These are phyloP conservation scores for Schizophyllum commune DNA, from an alignment of 1,284 basidiomycete genomes.

Conservation along the genomic window DNA sequence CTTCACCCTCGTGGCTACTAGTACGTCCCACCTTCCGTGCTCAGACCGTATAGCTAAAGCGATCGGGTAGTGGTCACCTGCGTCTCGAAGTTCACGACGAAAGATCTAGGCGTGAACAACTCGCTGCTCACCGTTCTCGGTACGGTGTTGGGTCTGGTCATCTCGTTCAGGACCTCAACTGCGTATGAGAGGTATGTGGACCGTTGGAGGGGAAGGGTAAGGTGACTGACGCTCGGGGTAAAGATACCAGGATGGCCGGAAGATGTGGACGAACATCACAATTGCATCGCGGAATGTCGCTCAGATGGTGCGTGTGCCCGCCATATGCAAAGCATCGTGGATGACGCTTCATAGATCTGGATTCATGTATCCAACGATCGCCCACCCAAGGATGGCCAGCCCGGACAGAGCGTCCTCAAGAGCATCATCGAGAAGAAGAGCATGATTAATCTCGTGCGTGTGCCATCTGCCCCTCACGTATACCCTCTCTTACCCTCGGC, in stretches of 20 bases:
- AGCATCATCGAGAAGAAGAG: constrained; percentile 62
- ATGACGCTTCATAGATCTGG: constrained; percentile 40
- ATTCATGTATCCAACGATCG: constrained; percentile 48
- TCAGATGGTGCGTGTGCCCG: constrained; percentile 33
- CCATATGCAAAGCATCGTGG: neutral
- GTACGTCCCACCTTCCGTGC: constrained; percentile 27
- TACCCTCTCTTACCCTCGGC: neutral
- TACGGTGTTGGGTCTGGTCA: constrained; percentile 64
- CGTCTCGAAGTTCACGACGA: constrained; percentile 37
- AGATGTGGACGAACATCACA: constrained; percentile 55
- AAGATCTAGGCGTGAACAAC: constrained; percentile 35
- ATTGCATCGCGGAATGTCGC: constrained; percentile 46
- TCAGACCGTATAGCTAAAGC: constrained; percentile 1
- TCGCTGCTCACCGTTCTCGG: constrained; percentile 52
- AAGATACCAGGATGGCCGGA: constrained; percentile 55
- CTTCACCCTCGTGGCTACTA: constrained; percentile 45
- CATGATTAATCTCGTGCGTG: constrained; percentile 55
- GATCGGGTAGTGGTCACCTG: constrained; percentile 40
- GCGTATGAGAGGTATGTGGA: constrained; percentile 57
- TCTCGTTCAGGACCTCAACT: constrained; percentile 59
- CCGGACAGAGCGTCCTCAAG: constrained; percentile 28
- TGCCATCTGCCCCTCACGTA: neutral
- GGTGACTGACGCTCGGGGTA: neutral
- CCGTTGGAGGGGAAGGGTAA: neutral
- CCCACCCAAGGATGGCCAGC: constrained; percentile 26